These are phyloP conservation scores for Asclepias syriaca DNA, from an alignment of 257 asterid species.

Conservation along the genomic window DNA sequence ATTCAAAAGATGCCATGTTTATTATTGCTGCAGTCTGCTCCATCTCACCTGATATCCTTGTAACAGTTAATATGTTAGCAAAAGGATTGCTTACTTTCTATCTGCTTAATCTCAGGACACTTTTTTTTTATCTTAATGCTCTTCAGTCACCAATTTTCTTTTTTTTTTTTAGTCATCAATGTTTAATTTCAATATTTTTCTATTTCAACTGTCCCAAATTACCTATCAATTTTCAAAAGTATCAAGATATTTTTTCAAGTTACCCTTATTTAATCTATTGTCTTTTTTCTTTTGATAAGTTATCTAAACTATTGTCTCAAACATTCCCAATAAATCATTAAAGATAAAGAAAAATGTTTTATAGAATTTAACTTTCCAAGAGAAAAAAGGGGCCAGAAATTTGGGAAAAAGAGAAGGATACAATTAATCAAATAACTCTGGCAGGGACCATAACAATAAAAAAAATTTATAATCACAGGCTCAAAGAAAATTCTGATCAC, in stretches of 20 bases:
- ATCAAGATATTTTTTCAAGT: too few species aligned
- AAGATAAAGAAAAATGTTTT: neutral
- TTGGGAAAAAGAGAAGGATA: neutral
- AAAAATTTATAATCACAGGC: neutral
- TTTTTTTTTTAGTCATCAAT: too few species aligned
- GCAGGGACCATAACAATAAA: neutral
- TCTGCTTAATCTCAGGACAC: too few species aligned
- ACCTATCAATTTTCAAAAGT: too few species aligned
- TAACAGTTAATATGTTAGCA: neutral
- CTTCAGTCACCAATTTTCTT: neutral
- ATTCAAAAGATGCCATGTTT: neutral
- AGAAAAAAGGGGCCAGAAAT: neutral
- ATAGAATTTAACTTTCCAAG: neutral
- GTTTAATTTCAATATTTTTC: too few species aligned
- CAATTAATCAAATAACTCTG: neutral
- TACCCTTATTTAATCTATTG: too few species aligned
- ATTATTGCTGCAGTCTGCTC: neutral
- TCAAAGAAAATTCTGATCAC: slow-evolving; percentile 29
- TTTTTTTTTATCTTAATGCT: too few species aligned
- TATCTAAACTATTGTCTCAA: too few species aligned
- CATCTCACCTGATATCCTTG: neutral
- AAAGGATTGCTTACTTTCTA: neutral
- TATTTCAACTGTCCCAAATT: too few species aligned
- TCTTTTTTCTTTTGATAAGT: too few species aligned
- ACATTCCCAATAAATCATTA: too few species aligned